Evolutionary conservation across 768 basidiomycete genomes (phyloP).

Genomic region (Postia placenta): DNA sequence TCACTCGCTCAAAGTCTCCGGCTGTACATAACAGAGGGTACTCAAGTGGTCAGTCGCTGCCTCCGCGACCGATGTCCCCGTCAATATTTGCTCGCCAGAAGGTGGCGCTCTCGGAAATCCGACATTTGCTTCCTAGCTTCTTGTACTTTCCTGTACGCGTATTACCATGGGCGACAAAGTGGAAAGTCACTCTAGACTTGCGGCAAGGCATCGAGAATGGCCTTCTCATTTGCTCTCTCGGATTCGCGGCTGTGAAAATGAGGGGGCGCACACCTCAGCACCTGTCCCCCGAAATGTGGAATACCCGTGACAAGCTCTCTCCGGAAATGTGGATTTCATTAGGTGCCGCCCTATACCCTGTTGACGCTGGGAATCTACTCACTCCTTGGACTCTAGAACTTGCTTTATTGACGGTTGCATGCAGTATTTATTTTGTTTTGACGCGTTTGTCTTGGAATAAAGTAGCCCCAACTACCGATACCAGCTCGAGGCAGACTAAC

Average conservation of each 20-base stretch:
- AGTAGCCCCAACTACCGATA: constrained; percentile 10
- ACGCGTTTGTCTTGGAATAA: constrained; percentile 45
- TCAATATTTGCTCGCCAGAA: constrained; percentile 40
- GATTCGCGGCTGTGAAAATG: constrained; percentile 49
- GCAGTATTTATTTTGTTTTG: constrained; percentile 58
- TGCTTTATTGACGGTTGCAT: constrained; percentile 43
- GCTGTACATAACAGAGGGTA: constrained; percentile 27
- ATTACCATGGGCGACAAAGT: constrained; percentile 33
- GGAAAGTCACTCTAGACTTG: constrained; percentile 52
- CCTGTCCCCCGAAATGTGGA: constrained; percentile 28
- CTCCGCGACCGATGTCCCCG: constrained; percentile 33
- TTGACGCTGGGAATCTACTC: constrained; percentile 4
- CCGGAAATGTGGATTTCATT: constrained; percentile 37
- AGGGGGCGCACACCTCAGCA: constrained; percentile 23
- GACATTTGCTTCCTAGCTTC: constrained; percentile 41
- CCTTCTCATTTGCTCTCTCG: constrained; percentile 57
- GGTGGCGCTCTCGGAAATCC: constrained; percentile 15
- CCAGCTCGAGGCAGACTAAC: constrained; percentile 9
- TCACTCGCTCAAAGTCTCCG: constrained; percentile 74
- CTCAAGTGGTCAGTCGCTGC: constrained; percentile 29
- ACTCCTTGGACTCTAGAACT: constrained; percentile 47
- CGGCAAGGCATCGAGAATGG: constrained; percentile 59
- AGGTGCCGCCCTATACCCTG: constrained; percentile 31
- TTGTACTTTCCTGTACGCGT: constrained; percentile 40
- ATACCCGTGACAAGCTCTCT: constrained; percentile 23